Percentiles rank a stretch among this genome's conserved stretches.
Evolutionary conservation across 2,329 filamentous ascomycete genomes (phyloP).

Genomic region (Aureobasidium sp.): DNA sequence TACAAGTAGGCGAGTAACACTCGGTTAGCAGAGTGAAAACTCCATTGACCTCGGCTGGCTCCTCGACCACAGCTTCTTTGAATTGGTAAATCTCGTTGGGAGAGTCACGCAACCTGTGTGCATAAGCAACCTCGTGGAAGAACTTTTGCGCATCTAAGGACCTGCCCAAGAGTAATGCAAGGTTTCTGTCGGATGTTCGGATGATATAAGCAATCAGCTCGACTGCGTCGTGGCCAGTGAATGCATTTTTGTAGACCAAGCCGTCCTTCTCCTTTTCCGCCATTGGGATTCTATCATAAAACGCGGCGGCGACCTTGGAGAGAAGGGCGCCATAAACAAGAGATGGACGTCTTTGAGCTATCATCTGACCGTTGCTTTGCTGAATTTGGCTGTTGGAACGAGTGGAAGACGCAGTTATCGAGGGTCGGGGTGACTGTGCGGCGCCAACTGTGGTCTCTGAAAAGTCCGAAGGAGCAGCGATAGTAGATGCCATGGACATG

Average conservation of each 20-base stretch:
- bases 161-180: slow-evolving; percentile 82
- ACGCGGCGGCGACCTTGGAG: slow-evolving; percentile 88
- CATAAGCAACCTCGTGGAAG: slow-evolving; percentile 98
- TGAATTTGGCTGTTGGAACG: slow-evolving; percentile 34
- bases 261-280: slow-evolving; percentile 94
- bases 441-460: slow-evolving; percentile 17
- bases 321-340: slow-evolving; percentile 90
- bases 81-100: slow-evolving; percentile 94
- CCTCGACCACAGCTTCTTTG: slow-evolving; percentile 83
- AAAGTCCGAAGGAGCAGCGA: slow-evolving; percentile 49
- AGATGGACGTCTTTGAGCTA: slow-evolving; percentile 62
- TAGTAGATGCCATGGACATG: slow-evolving; percentile 89
- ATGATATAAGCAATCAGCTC: slow-evolving; percentile 96
- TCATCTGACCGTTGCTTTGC: slow-evolving; percentile 35
- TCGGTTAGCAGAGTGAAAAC: slow-evolving; percentile 95
- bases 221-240: slow-evolving; percentile 90
- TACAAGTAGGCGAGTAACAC: slow-evolving; percentile 97
- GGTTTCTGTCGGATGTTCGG: slow-evolving; percentile 89
- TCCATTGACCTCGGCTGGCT: slow-evolving; percentile 79
- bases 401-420: slow-evolving; percentile 19
- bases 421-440: slow-evolving; percentile 23
- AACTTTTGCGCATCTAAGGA: slow-evolving; percentile 96
- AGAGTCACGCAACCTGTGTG: slow-evolving; percentile 91
- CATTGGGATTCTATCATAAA: slow-evolving; percentile 78
- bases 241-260: slow-evolving; percentile 92